Evolutionary conservation across 768 basidiomycete genomes (phyloP).

Genomic region (Tephrocybe sp.): DNA sequence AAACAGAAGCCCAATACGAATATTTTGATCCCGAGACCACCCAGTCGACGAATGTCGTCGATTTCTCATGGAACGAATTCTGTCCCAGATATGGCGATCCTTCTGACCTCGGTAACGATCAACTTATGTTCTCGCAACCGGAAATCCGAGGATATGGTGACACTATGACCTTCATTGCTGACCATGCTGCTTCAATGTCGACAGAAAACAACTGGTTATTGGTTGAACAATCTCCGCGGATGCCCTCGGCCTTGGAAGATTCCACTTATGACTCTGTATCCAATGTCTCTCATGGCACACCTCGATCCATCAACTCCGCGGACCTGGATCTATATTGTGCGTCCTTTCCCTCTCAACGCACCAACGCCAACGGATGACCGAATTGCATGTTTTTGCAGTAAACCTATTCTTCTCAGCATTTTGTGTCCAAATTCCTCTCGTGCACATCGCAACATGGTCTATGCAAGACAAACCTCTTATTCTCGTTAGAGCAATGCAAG

Average conservation of each 20-base stretch:
- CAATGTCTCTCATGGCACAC: slow-evolving; percentile 13
- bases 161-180: slow-evolving; percentile 17
- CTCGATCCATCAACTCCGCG: slow-evolving; percentile 31
- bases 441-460: slow-evolving; percentile 56
- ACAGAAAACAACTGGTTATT: background rate
- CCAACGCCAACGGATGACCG: background rate
- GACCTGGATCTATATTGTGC: slow-evolving; percentile 61
- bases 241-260: slow-evolving; percentile 12
- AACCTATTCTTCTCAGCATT: slow-evolving; percentile 57
- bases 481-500: slow-evolving; percentile 57
- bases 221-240: slow-evolving; percentile 14
- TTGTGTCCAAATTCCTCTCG: slow-evolving; percentile 52
- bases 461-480: slow-evolving; percentile 47
- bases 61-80: slow-evolving; percentile 35
- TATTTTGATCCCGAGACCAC: slow-evolving; percentile 34
- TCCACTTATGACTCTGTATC: slow-evolving; percentile 27
- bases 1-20: slow-evolving; percentile 37
- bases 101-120: slow-evolving; percentile 14
- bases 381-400: slow-evolving; percentile 28
- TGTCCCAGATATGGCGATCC: slow-evolving; percentile 26
- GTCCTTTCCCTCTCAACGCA: slow-evolving; percentile 22
- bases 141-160: slow-evolving; percentile 16
- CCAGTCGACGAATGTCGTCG: slow-evolving; percentile 21
- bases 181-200: slow-evolving; percentile 14
- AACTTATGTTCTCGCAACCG: slow-evolving; percentile 16